A percentile compares a stretch with the other conserved stretches of the same genome.
Conservation (phyloP, 805 yeast genomes). For the Nakazawaea pomicola region DNA sequence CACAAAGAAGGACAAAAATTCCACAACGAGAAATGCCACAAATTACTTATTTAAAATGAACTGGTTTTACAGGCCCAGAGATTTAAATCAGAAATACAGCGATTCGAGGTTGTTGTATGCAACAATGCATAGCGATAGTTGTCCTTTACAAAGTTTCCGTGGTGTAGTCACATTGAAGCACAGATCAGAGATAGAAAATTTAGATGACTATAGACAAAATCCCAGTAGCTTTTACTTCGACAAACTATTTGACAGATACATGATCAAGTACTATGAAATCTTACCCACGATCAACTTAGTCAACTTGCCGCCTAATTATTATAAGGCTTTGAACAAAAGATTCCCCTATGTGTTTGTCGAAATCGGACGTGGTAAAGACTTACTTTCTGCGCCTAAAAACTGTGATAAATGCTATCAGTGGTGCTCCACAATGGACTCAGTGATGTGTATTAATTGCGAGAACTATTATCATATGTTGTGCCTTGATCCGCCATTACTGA, state of each 20-base stretch:
- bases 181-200: constrained; percentile 55
- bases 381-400: constrained; percentile 56
- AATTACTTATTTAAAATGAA: constrained; percentile 64
- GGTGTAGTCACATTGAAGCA: constrained; percentile 73
- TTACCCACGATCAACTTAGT: constrained; percentile 56
- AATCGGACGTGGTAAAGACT: constrained; percentile 55
- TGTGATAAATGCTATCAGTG: constrained; percentile 82
- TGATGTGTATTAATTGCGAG: constrained; percentile 75
- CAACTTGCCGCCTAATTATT: constrained; percentile 55
- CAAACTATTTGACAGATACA: constrained; percentile 79
- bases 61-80: constrained; percentile 90
- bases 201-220: constrained; percentile 46
- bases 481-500: constrained; percentile 74
- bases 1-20: constrained; percentile 32
- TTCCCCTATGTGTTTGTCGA: constrained; percentile 76
- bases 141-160: constrained; percentile 70
- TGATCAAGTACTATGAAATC: constrained; percentile 77
- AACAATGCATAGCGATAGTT: constrained; percentile 79
- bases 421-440: constrained; percentile 71
- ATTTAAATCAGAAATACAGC: constrained; percentile 58
- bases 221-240: constrained; percentile 83
- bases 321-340: constrained; percentile 58
- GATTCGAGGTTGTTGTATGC: constrained; percentile 79
- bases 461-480: constrained; percentile 75
- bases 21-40: constrained; percentile 39